Base-by-base conservation (phyloP, 2,329 filamentous ascomycete genomes). In the Alternaria gansuensis region DNA sequence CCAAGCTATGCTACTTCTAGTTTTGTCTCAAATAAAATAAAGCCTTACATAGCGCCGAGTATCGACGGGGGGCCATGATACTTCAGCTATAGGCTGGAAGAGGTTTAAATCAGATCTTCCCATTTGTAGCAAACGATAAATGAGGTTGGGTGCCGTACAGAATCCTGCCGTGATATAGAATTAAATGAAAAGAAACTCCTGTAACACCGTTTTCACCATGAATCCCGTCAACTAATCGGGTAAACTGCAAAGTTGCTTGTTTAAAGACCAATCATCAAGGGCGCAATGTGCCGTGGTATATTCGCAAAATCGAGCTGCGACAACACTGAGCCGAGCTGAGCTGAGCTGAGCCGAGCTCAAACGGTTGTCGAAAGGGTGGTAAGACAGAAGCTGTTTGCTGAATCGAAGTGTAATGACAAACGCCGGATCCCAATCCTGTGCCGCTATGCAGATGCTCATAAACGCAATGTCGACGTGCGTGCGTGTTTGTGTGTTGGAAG, bases 371-470 rank as follows among this genome's bases (percentile, higher is more conserved):
- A 51, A 59, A 55, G 31, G 29, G 51, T 67, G 57, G 57, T 68
- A 69, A 70, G 60, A 70, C 66, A 70, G 57, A 60, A 65, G 65
- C 61, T 59, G 46, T 46, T 59, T 65, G 67, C 65, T 59, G 63
- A 68, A 72, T 64, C 43, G 68, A 67, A 65, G 54, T 39, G 26
- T 62, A 67, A 60, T 43, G 58, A 64, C 57, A 43, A 80, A 75
- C 71, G 73, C 72, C 71, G 59, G 40, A 56, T 61, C 54, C 65
- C 64, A 57, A 59, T 54, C 59, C 70, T 54, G 54, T 72, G 64
- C 67, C 71, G 72, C 68, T 75, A 76, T 76, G 74, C 74, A 75
- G 51, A 75, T 72, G 73, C 73, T 76, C 63, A 68, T 69, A 68
- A 75, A 71, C 62, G 68, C 66, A 64, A 65, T 65, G 64, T 65